Conservation (phyloP, 495 filamentous ascomycete species). For the Podospora conica region DNA sequence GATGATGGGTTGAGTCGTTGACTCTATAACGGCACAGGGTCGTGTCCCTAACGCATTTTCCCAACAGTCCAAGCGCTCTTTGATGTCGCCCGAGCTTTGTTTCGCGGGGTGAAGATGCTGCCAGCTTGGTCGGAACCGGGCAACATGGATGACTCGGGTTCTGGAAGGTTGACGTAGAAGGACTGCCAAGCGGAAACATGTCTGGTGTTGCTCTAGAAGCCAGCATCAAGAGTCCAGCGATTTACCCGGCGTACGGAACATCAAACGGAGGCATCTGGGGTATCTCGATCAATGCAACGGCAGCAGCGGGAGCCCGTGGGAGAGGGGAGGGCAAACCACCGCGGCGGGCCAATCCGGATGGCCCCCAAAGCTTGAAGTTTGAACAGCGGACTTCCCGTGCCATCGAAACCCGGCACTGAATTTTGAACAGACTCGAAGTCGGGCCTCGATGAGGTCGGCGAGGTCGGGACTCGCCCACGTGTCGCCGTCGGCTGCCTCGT, state of each 20-base stretch:
- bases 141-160: slow-evolving; percentile 15
- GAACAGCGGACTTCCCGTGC: background rate
- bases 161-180: slow-evolving; percentile 8
- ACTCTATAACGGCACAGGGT: background rate
- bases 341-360: background rate
- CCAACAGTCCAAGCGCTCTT: background rate
- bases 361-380: slow-evolving; percentile 4
- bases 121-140: slow-evolving; percentile 14
- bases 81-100: background rate
- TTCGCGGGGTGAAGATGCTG: background rate
- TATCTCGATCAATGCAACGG: slow-evolving; percentile 2
- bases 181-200: background rate
- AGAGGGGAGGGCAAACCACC: background rate
- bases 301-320: no score
- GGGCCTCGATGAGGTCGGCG: background rate
- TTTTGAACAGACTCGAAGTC: background rate
- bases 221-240: background rate
- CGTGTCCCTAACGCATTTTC: background rate
- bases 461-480: background rate
- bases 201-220: background rate
- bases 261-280: slow-evolving; percentile 18
- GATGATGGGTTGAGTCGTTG: background rate
- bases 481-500: background rate
- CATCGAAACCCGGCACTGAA: background rate
- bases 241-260: slow-evolving; percentile 18